These are phyloP conservation scores for Suillus alpinus DNA, from an alignment of 768 basidiomycete genomes.

Conservation along the genomic window DNA sequence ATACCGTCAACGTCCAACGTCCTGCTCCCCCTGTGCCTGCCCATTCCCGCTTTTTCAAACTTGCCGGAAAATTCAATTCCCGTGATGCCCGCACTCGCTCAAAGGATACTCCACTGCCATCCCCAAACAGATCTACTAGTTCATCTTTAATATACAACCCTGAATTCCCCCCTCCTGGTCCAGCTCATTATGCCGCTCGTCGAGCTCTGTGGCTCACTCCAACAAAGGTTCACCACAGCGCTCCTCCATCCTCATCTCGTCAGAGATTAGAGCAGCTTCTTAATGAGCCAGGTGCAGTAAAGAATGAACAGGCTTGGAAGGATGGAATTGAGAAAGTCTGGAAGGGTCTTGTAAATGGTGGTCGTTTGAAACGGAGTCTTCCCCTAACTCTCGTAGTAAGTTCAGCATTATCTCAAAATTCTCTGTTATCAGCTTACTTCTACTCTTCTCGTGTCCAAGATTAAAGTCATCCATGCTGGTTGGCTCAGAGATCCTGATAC, in stretches of 20 bases:
- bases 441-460: slow-evolving; percentile 38
- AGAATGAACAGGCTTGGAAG: slow-evolving; percentile 54
- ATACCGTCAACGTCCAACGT: slow-evolving; percentile 1
- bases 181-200: slow-evolving; percentile 59
- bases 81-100: slow-evolving; percentile 2
- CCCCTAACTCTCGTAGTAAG: slow-evolving; percentile 65
- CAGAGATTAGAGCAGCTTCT: slow-evolving; percentile 53
- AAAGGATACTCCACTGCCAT: slow-evolving; percentile 1
- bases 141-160: slow-evolving; percentile 8
- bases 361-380: slow-evolving; percentile 53
- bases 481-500: slow-evolving; percentile 72
- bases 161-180: slow-evolving; percentile 58
- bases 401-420: slow-evolving; percentile 8
- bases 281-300: slow-evolving; percentile 41
- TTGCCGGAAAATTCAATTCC: slow-evolving; percentile 7
- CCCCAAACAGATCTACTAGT: slow-evolving; percentile 5
- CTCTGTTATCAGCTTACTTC: slow-evolving; percentile 9
- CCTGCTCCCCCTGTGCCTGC: background rate
- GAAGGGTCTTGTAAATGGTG: slow-evolving; percentile 59
- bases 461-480: slow-evolving; percentile 68
- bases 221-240: slow-evolving; percentile 14
- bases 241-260: slow-evolving; percentile 35
- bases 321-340: slow-evolving; percentile 60
- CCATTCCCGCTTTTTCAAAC: slow-evolving; percentile 9
- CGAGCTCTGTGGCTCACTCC: slow-evolving; percentile 58